Evolutionary conservation across 352 stramenopile species (phyloP).

Genomic region (Phytopythium kandeliae): DNA sequence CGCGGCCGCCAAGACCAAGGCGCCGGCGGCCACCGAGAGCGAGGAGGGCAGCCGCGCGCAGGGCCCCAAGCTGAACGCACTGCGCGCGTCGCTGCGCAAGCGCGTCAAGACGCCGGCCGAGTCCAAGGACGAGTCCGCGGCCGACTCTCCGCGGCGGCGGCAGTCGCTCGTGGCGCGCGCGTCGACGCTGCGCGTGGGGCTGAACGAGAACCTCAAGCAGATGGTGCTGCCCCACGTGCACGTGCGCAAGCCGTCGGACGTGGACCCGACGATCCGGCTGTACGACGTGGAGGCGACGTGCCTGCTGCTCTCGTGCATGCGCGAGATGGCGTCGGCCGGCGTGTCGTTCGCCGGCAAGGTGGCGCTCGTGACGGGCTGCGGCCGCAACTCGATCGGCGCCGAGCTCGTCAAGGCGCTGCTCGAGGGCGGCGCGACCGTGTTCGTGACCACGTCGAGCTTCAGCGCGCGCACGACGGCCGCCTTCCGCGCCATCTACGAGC

Average conservation of each 20-base stretch:
- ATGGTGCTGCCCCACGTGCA: conserved; percentile 69
- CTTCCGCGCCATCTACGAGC: conserved; percentile 83
- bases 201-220: conserved; percentile 65
- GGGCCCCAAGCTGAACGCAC: conserved; percentile 50
- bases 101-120: conserved; percentile 21
- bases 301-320: conserved; percentile 74
- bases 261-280: conserved; percentile 74
- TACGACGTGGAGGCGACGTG: conserved; percentile 82
- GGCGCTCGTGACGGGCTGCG: conserved; percentile 80
- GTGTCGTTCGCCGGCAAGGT: conserved; percentile 85
- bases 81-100: conserved; percentile 53
- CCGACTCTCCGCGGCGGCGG: conserved; percentile 6
- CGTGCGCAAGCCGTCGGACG: conserved; percentile 64
- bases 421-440: conserved; percentile 79
- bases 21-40: conserved; percentile 4
- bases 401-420: conserved; percentile 83
- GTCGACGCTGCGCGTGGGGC: conserved; percentile 34
- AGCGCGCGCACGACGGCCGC: conserved; percentile 36
- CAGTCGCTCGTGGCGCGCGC: conserved; percentile 38
- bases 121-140: conserved; percentile 1
- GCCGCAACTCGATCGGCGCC: conserved; percentile 78
- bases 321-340: conserved; percentile 76
- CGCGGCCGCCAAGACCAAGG: conserved; percentile 7
- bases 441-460: conserved; percentile 83
- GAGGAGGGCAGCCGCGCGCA: conserved; percentile 31